Evolutionary conservation across 2,329 filamentous ascomycete species (phyloP).

Genomic region (Beauveria bassiana): DNA sequence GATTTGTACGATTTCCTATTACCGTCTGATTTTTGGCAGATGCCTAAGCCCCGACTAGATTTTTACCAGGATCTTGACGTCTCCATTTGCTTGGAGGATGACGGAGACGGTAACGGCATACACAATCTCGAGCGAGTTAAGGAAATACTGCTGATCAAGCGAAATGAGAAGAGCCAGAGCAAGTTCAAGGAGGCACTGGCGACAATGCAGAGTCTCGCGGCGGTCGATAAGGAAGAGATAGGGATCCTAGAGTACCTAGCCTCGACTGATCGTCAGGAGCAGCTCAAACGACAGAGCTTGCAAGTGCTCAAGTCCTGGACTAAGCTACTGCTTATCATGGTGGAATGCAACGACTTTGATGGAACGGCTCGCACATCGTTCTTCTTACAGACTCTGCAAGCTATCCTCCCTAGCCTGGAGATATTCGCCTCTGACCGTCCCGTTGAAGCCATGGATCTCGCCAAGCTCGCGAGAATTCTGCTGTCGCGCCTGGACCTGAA

Average conservation of each 20-base stretch:
- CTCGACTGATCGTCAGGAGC: constrained; percentile 55
- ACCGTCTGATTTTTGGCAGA: constrained; percentile 41
- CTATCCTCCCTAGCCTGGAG: constrained; percentile 83
- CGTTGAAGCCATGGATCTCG: constrained; percentile 65
- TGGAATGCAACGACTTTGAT: constrained; percentile 75
- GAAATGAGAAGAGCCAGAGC: constrained; percentile 44
- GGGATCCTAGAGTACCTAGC: constrained; percentile 53
- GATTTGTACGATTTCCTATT: constrained; percentile 86
- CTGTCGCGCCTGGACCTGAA: constrained; percentile 62
- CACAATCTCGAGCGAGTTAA: constrained; percentile 66
- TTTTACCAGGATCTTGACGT: constrained; percentile 63
- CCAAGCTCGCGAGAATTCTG: constrained; percentile 65
- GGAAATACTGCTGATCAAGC: constrained; percentile 65
- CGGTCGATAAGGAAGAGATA: constrained; percentile 51
- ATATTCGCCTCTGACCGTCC: constrained; percentile 61
- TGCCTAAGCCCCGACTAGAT: constrained; percentile 44
- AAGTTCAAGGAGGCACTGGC: constrained; percentile 30
- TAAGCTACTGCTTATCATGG: constrained; percentile 73
- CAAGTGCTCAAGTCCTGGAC: constrained; percentile 76
- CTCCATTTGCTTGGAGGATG: constrained; percentile 52
- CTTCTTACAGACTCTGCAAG: constrained; percentile 77
- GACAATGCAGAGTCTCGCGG: constrained; percentile 38
- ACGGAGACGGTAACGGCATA: constrained; percentile 46
- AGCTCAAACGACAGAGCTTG: constrained; percentile 50
- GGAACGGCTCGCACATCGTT: constrained; percentile 65